Percentiles rank a stretch among this genome's conserved stretches.
Evolutionary conservation across 306 rosid genomes (phyloP).

Genomic region (Dalbergia cultrata): DNA sequence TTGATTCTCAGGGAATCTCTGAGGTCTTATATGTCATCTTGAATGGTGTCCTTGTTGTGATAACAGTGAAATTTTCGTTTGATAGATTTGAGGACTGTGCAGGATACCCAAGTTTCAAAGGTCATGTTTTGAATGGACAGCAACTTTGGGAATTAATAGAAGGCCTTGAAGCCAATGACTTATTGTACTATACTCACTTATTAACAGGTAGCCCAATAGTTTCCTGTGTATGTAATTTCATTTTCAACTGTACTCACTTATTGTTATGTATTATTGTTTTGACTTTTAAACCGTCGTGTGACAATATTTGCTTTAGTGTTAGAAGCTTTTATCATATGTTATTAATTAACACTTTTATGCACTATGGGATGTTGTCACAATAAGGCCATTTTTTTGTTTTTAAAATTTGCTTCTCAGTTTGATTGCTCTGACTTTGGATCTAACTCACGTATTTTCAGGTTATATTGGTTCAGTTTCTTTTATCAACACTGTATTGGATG

Average conservation of each 20-base stretch:
- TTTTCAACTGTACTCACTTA: not conserved
- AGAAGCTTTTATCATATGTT: too few relatives aligned
- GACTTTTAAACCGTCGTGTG: too few relatives aligned
- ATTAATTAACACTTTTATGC: too few relatives aligned
- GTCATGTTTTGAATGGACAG: conserved; percentile 86
- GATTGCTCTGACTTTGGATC: conserved; percentile 21
- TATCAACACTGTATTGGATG: conserved; percentile 75
- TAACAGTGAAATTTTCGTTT: conserved; percentile 42
- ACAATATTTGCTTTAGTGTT: too few relatives aligned
- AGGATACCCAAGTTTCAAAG: conserved; percentile 91
- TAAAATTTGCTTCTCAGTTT: too few relatives aligned
- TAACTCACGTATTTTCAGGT: conserved; percentile 60
- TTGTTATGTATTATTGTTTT: too few relatives aligned
- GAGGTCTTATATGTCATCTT: conserved; percentile 50
- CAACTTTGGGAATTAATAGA: conserved; percentile 77
- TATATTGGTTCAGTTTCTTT: conserved; percentile 93
- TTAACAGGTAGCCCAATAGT: conserved; percentile 64
- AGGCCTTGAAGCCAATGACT: conserved; percentile 82
- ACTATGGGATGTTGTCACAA: too few relatives aligned
- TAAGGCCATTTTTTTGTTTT: too few relatives aligned
- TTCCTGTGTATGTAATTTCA: not conserved
- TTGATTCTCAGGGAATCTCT: conserved; percentile 53
- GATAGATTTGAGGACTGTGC: conserved; percentile 52
- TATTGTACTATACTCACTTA: conserved; percentile 85
- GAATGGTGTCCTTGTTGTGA: conserved; percentile 44